Evolutionary conservation across 441 rosid species (phyloP).

Genomic region (Populus hybrid): DNA sequence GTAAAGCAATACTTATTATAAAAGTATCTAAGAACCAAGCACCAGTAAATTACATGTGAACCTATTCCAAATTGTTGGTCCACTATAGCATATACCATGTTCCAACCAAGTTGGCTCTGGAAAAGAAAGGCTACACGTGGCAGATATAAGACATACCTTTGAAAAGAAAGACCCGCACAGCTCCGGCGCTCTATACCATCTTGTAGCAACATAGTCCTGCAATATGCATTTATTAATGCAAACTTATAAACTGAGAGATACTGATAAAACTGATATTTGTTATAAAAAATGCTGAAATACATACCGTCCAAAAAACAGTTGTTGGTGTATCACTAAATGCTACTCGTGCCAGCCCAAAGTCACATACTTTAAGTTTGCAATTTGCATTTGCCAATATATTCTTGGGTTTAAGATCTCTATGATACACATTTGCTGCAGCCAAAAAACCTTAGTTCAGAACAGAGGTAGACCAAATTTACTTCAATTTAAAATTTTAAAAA

Average conservation of each 20-base stretch:
- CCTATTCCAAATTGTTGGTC: neutral
- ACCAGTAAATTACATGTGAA: neutral
- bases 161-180: constrained; percentile 97
- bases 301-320: constrained; percentile 93
- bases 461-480: constrained; percentile 4
- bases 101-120: constrained; percentile 15
- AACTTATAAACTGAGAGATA: neutral
- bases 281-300: constrained; percentile 17
- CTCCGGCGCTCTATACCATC: constrained; percentile 99
- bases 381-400: constrained; percentile 97
- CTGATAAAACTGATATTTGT: neutral
- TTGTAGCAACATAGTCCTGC: constrained; percentile 97
- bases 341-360: constrained; percentile 95
- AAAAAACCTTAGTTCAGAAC: constrained; percentile 25
- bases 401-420: constrained; percentile 98
- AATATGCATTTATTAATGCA: constrained; percentile 11
- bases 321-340: constrained; percentile 94
- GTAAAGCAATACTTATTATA: neutral
- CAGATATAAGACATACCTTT: constrained; percentile 51
- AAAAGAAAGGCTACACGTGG: constrained; percentile 4
- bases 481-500: neutral
- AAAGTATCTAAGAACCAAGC: neutral
- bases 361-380: constrained; percentile 97
- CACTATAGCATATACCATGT: constrained; percentile 5
- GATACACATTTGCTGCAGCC: constrained; percentile 89